Evolutionary conservation across 2,329 filamentous ascomycete genomes (phyloP), one percentile per base, ranked within the genome.

Genomic region (Metarhizium robertsii): DNA sequence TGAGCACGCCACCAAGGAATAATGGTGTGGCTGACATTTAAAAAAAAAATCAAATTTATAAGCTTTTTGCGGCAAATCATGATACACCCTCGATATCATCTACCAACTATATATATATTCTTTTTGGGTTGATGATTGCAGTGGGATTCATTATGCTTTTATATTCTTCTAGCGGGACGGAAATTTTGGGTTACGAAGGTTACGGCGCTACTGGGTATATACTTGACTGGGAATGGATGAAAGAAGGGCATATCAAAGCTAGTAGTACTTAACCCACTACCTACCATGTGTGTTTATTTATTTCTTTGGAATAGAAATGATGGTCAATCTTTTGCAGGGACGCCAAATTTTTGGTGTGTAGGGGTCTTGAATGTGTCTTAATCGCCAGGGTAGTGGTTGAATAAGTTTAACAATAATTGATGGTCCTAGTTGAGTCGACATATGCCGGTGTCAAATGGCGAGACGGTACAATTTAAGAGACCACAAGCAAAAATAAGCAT

Each of bases 1-100:
- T 60, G 78, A 81, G 62, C 74, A 84, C 61, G 81, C 79, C 53
- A 77, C 80, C 34, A 75, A 73, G 61, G 78, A 80, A 60, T 75
- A 64, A 68, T 60, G 53, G 14, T 5, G 10, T 13, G 14, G 29
- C 32, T 34, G 8, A 20, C 10, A 4, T 40, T 50, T 34, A 14
- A 16, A 34, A 40, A 7, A 25, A 18, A 48, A 30, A 29, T 14
- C 43, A 46, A 25, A 25, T 18, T 11, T 30, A 18, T 48, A 29
- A 8, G 45, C 45, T 11, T 29, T 30, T 48, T 14, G 25, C 8
- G 45, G 6, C 4, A 18, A 14, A 48, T 14, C 13, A 30, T 18
- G 13, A 29, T 30, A 10, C 20, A 48, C 10, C n/a, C 45, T 30
- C 25, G 2, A 8, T 4, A 8, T 18, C 10, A 50, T 14, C 34